Evolutionary conservation across 345 rosid genomes (phyloP), one percentile per base, ranked within the genome.

Genomic region (Noccaea caerulescens): DNA sequence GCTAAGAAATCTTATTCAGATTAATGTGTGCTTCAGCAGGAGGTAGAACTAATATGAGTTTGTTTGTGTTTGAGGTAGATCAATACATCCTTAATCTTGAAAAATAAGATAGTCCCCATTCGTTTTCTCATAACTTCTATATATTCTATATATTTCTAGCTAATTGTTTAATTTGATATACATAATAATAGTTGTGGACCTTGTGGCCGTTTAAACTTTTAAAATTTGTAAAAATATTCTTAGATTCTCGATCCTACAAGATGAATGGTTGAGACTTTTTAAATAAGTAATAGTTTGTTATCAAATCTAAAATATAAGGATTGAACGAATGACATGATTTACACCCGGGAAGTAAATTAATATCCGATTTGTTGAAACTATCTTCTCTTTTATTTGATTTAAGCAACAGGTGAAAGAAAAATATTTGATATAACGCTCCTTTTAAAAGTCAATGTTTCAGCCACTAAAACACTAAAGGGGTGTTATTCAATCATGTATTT

Each of bases 31-130:
- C 55, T 66, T 73, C 62, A 66, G 49, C 77, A 66, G 77, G 72
- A 66, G 62, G 62, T 13, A 51, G 77, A 73, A 73, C 77, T 50
- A 73, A 75, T 75, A 75, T 75, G 79, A 75, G 70, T 75, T 67
- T 32, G 27, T 0, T 60, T 10, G 47, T 27, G 43, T 34, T 51
- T n/a, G n/a, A n/a, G n/a, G n/a, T n/a, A n/a, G n/a, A n/a, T 33
- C 65, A 60, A 75, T 53, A 54, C 79, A 61, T 8, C 69, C 74
- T 75, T 75, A 68, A 62, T 75, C 79, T 75, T 52, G 4, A 30
- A 11, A 30, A 23, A 45, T 59, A 54, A 46, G 53, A 54, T 51
- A 64, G 11, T 38, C 16, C 23, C n/a, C 12, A 32, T 13, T 5
- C 39, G 14, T 55, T 33, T 63, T 43, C 7, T 42, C 3, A 33